A percentile compares a stretch with the other conserved stretches of the same genome.
Evolutionary conservation across 345 rosid genomes (phyloP).

Genomic region (Turritis glabra): DNA sequence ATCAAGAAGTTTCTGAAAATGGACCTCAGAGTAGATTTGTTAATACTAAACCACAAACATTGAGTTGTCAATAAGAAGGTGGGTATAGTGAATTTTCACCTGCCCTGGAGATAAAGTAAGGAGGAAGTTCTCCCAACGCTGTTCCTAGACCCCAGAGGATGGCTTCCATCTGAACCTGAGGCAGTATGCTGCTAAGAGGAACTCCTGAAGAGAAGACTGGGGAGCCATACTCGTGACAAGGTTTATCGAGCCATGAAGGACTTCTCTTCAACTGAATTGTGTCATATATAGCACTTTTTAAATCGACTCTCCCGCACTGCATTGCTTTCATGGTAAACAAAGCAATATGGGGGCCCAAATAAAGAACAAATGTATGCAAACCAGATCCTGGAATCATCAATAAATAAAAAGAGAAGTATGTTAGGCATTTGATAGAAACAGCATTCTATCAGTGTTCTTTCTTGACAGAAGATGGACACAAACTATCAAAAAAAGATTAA

Average conservation of each 20-base stretch:
- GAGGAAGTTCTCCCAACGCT: constrained; percentile 98
- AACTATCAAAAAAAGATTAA: background rate
- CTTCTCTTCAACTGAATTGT: constrained; percentile 81
- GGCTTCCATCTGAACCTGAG: constrained; percentile 87
- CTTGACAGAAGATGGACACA: background rate
- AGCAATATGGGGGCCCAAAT: constrained; percentile 95
- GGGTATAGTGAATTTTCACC: constrained; percentile 44
- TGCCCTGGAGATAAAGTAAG: constrained; percentile 94
- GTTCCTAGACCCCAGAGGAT: constrained; percentile 95
- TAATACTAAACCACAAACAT: constrained; percentile 2
- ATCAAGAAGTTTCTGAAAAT: constrained; percentile 1
- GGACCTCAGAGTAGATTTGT: background rate
- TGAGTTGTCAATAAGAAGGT: background rate
- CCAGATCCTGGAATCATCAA: constrained; percentile 71
- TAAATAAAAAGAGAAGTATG: background rate
- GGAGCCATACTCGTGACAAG: constrained; percentile 79
- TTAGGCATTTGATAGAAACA: background rate
- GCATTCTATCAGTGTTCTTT: background rate
- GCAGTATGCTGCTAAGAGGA: constrained; percentile 84
- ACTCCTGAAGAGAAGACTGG: constrained; percentile 65
- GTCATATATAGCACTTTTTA: constrained; percentile 84
- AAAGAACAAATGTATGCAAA: constrained; percentile 94
- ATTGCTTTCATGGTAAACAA: constrained; percentile 86
- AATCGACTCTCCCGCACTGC: constrained; percentile 88
- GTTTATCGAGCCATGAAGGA: constrained; percentile 89